A percentile compares a stretch with the other conserved stretches of the same genome.
phyloP scores from a whole-genome alignment of 352 stramenopile species.

The Pythium utonaiense region DNA sequence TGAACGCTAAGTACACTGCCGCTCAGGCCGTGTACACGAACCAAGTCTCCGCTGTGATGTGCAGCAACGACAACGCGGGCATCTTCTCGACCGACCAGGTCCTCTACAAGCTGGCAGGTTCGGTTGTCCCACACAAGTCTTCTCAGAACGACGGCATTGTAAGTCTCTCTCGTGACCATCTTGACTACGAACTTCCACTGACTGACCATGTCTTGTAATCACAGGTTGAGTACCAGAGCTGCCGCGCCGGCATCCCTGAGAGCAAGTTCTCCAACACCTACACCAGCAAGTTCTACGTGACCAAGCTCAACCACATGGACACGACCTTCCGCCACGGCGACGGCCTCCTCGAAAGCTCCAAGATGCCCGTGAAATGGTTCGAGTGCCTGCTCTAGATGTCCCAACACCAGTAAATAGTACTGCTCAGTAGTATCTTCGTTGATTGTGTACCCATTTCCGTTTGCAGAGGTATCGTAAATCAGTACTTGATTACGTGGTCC shows the following conservation, averaged over 20 bases:
- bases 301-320: slow-evolving; percentile 63
- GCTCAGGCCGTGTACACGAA: slow-evolving; percentile 31
- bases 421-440: no score
- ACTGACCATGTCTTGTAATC: not conserved
- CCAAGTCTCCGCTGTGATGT: slow-evolving; percentile 38
- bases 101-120: slow-evolving; percentile 26
- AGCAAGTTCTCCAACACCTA: slow-evolving; percentile 38
- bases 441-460: not conserved
- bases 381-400: slow-evolving; percentile 35
- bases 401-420: no score
- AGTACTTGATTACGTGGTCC: slow-evolving; percentile 1
- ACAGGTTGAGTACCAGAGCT: slow-evolving; percentile 60
- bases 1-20: slow-evolving; percentile 28
- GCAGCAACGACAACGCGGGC: slow-evolving; percentile 34
- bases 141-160: slow-evolving; percentile 53
- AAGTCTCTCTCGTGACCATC: slow-evolving; percentile 8
- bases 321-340: slow-evolving; percentile 60
- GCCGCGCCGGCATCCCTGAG: slow-evolving; percentile 31
- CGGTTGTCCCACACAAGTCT: slow-evolving; percentile 42
- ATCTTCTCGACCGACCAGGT: slow-evolving; percentile 38
- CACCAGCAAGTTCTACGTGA: slow-evolving; percentile 46
- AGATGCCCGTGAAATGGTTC: slow-evolving; percentile 72
- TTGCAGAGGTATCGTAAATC: not conserved
- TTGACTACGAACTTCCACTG: not conserved
- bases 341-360: slow-evolving; percentile 35